Evolutionary conservation across 2,329 filamentous ascomycete species (phyloP).

Genomic region (Fusarium coicis): DNA sequence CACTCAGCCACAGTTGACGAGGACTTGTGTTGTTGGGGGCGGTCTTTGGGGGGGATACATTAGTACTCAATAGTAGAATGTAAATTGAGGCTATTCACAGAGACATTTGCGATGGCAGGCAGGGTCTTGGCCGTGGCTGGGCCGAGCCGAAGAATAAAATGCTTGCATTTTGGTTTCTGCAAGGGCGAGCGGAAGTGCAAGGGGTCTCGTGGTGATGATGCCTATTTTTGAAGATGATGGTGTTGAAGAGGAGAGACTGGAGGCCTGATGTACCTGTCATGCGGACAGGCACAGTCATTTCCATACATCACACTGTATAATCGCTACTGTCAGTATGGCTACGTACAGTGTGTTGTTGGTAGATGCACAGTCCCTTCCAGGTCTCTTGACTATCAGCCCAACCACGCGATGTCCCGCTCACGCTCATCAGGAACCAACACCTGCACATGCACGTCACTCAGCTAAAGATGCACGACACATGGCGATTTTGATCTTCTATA

Average conservation of each 20-base stretch:
- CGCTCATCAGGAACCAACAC: slow-evolving; percentile 35
- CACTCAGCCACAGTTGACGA: background rate
- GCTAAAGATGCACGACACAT: slow-evolving; percentile 36
- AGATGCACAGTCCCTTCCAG: slow-evolving; percentile 16
- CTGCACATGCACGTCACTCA: slow-evolving; percentile 39
- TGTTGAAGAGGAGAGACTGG: slow-evolving; percentile 20
- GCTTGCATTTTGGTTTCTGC: slow-evolving; percentile 15
- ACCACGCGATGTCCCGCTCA: slow-evolving; percentile 34
- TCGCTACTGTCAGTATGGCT: accelerated
- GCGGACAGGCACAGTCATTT: background rate
- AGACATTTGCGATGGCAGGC: background rate
- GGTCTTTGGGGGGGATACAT: background rate
- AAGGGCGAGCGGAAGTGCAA: slow-evolving; percentile 27
- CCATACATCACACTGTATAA: background rate
- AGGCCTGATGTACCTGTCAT: slow-evolving; percentile 29
- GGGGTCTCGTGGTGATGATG: slow-evolving; percentile 37
- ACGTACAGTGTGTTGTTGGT: accelerated
- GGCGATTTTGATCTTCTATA: slow-evolving; percentile 14
- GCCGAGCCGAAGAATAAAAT: slow-evolving; percentile 24
- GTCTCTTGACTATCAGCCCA: slow-evolving; percentile 37
- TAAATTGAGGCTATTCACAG: slow-evolving; percentile 22
- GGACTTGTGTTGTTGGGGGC: background rate
- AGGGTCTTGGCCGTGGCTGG: slow-evolving; percentile 1
- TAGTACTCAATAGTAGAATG: background rate
- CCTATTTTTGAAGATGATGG: slow-evolving; percentile 25